These are phyloP conservation scores for Acanthamoeba lenticulata DNA, from an alignment of 208 protist species.

Conservation along the genomic window DNA sequence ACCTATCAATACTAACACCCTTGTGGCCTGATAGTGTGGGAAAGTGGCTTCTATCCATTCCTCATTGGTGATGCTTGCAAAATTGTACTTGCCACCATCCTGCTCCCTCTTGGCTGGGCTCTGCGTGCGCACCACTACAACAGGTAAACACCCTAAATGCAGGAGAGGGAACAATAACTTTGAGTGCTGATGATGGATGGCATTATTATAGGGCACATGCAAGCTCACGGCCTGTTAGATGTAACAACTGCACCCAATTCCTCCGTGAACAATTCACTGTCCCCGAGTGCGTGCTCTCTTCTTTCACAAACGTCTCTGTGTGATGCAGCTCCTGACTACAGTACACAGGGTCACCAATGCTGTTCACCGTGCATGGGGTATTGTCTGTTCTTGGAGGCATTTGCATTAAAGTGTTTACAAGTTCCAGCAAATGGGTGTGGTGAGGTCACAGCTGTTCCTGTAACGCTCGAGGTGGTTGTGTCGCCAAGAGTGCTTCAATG, in stretches of 20 bases:
- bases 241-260: not conserved
- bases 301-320: too few species aligned
- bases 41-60: slow-evolving; percentile 40
- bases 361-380: too few species aligned
- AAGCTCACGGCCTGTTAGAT: not conserved
- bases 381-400: too few species aligned
- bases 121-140: slow-evolving; percentile 21
- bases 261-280: not conserved
- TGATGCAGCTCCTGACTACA: too few species aligned
- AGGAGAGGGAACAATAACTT: not conserved
- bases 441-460: too few species aligned
- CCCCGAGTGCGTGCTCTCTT: not conserved
- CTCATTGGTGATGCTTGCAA: slow-evolving; percentile 19
- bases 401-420: too few species aligned
- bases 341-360: too few species aligned
- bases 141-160: not conserved
- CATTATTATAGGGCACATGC: not conserved
- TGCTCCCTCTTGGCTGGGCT: slow-evolving; percentile 20
- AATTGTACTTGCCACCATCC: slow-evolving; percentile 8
- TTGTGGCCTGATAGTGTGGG: not conserved
- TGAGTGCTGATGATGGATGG: not conserved
- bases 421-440: too few species aligned
- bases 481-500: too few species aligned
- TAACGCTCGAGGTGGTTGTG: too few species aligned
- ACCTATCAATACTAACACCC: not conserved